phyloP scores from a whole-genome alignment of 768 basidiomycete species.

The Tulasnella sp. region DNA sequence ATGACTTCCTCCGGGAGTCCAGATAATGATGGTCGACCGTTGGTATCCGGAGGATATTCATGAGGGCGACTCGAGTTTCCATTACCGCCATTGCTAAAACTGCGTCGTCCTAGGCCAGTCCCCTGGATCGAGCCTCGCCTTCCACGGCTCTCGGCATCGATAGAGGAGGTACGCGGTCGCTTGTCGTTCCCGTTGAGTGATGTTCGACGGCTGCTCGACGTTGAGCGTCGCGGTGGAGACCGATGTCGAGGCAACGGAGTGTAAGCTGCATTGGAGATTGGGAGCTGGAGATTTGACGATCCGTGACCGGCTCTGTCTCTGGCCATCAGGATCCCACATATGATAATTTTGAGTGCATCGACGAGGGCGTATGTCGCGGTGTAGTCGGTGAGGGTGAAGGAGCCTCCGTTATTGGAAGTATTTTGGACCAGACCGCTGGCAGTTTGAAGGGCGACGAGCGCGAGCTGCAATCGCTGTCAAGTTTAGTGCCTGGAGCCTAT shows the following conservation, averaged over 20 bases:
- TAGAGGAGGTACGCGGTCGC: background rate
- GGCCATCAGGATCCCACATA: background rate
- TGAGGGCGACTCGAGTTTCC: background rate
- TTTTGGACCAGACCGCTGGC: background rate
- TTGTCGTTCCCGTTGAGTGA: background rate
- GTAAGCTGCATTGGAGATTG: background rate
- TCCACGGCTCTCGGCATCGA: background rate
- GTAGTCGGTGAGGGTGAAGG: background rate
- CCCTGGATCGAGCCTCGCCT: background rate
- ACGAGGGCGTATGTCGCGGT: background rate
- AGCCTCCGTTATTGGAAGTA: background rate
- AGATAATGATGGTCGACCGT: background rate
- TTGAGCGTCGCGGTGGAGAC: background rate
- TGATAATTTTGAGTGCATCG: background rate
- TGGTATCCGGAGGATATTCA: background rate
- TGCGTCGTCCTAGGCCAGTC: background rate
- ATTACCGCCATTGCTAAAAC: background rate
- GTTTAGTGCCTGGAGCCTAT: no score
- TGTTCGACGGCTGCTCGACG: background rate
- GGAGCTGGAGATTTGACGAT: background rate
- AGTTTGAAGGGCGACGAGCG: background rate
- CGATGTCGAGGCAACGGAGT: background rate
- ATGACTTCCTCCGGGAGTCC: background rate
- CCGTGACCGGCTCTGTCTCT: background rate
- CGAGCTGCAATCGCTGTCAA: no score